Conservation (phyloP, 352 stramenopile species). For the Phytophthora rubi region DNA sequence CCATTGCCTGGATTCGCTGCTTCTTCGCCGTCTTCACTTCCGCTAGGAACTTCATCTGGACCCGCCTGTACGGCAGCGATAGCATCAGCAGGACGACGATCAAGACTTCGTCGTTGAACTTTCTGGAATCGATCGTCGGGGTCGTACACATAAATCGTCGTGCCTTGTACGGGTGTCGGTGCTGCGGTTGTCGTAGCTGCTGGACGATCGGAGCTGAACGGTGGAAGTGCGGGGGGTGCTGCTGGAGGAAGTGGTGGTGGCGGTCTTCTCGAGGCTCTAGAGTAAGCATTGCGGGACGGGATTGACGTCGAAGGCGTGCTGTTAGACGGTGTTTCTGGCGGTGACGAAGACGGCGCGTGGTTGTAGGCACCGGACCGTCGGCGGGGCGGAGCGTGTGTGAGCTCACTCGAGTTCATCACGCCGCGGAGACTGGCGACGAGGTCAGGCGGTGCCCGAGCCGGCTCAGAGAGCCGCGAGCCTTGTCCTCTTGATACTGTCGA, state of each 20-base stretch:
- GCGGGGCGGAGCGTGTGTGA: constrained; percentile 50
- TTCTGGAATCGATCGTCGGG: constrained; percentile 43
- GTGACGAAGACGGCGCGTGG: constrained; percentile 15
- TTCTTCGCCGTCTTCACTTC: constrained; percentile 14
- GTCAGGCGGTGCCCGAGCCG: constrained; percentile 47
- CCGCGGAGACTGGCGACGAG: constrained; percentile 63
- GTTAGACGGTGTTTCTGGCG: constrained; percentile 21
- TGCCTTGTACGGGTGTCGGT: constrained; percentile 27
- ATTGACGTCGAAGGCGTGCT: constrained; percentile 1
- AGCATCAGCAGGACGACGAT: constrained; percentile 10
- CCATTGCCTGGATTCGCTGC: constrained; percentile 1
- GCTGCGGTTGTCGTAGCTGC: constrained; percentile 1
- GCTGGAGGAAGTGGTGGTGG: constrained; percentile 25
- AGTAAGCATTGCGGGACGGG: constrained; percentile 8
- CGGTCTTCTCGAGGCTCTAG: constrained; percentile 10
- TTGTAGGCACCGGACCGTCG: constrained; percentile 23
- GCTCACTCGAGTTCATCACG: constrained; percentile 80
- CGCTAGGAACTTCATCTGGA: constrained; percentile 11
- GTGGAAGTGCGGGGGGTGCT: constrained; percentile 12
- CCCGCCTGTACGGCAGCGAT: neutral
- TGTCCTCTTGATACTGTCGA: constrained; percentile 1
- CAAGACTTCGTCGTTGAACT: constrained; percentile 40
- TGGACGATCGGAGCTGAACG: constrained; percentile 15
- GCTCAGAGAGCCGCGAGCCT: constrained; percentile 22
- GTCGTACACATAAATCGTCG: constrained; percentile 61